These are phyloP conservation scores for Oryza meridionalis DNA, from an alignment of 176 grass and related monocot genomes.

Conservation along the genomic window DNA sequence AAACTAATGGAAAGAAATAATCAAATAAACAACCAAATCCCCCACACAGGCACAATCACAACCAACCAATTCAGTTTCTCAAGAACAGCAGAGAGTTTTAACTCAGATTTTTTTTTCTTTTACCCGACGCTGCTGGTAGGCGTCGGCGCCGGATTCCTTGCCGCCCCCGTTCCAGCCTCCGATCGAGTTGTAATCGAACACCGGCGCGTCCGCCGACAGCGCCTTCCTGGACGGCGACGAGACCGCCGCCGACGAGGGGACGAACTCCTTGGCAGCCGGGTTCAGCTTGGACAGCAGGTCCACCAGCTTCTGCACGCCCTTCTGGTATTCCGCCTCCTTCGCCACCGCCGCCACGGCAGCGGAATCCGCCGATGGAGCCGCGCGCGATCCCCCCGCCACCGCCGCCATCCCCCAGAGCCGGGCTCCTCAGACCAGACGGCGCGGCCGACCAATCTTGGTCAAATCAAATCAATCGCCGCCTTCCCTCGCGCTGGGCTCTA, in stretches of 20 bases:
- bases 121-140: constrained; percentile 58
- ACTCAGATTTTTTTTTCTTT: constrained; percentile 15
- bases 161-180: constrained; percentile 9
- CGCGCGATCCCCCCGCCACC: constrained; percentile 59
- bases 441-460: constrained; percentile 21
- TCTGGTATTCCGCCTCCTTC: constrained; percentile 60
- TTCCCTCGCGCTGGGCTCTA: constrained; percentile 27
- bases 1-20: background rate
- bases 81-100: background rate
- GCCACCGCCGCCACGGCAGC: constrained; percentile 28
- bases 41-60: background rate
- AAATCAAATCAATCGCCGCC: constrained; percentile 46
- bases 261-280: constrained; percentile 88
- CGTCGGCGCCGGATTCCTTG: constrained; percentile 55
- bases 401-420: constrained; percentile 62
- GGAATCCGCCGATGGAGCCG: background rate
- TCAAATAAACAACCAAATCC: constrained; percentile 15
- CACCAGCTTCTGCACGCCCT: constrained; percentile 75
- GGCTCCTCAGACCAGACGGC: background rate
- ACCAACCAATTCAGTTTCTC: background rate
- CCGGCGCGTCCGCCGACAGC: constrained; percentile 72
- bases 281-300: constrained; percentile 92
- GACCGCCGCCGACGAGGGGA: constrained; percentile 49
- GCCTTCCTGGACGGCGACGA: constrained; percentile 39
- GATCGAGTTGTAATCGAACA: constrained; percentile 53